Conservation (phyloP, 495 filamentous ascomycete species). For the Talaromyces borbonicus region DNA sequence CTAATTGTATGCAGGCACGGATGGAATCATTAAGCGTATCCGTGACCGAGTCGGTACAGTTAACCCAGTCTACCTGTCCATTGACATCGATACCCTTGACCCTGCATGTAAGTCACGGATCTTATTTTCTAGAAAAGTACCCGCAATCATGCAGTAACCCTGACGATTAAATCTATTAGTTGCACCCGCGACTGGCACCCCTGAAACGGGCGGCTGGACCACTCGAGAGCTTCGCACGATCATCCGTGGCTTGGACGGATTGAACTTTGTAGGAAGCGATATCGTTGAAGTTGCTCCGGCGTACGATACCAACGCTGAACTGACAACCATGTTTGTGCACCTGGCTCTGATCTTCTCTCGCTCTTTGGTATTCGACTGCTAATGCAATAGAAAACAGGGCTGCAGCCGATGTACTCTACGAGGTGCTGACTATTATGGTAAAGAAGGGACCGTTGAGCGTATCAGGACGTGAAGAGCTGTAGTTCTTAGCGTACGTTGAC, state of each 20-base stretch:
- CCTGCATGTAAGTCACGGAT: conserved; percentile 61
- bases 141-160: too few species aligned
- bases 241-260: conserved; percentile 58
- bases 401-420: conserved; percentile 56
- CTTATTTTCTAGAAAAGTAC: too few species aligned
- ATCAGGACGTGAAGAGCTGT: background rate
- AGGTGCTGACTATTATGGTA: conserved; percentile 57
- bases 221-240: conserved; percentile 70
- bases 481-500: too few species aligned
- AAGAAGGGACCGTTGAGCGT: conserved; percentile 44
- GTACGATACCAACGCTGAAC: conserved; percentile 61
- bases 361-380: background rate
- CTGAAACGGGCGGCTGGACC: conserved; percentile 81
- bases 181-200: conserved; percentile 75
- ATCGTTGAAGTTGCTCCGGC: conserved; percentile 67
- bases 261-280: conserved; percentile 72
- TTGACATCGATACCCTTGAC: conserved; percentile 84
- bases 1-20: conserved; percentile 18
- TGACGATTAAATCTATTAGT: conserved; percentile 25
- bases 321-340: conserved; percentile 44
- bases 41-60: conserved; percentile 60
- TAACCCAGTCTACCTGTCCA: conserved; percentile 70
- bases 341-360: background rate
- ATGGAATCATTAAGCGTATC: conserved; percentile 68
- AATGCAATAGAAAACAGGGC: conserved; percentile 26